phyloP scores from a whole-genome alignment of 2,329 filamentous ascomycete species.

The Bipolaris zeicola region DNA sequence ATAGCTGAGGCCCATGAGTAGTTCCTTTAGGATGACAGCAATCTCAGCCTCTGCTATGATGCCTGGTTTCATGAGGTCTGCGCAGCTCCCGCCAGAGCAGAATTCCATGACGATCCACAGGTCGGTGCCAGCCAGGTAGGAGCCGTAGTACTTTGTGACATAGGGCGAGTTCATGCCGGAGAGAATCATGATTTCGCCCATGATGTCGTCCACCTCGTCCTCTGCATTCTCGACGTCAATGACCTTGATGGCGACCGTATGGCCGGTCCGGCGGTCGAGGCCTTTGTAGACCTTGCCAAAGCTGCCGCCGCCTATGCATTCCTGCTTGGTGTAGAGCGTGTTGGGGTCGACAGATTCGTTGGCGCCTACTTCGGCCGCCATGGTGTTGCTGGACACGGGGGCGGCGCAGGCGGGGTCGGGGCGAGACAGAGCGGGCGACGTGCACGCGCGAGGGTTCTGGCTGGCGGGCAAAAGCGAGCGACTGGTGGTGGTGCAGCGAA shows the following conservation, averaged over 20 bases:
- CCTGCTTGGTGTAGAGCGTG: slow-evolving; percentile 82
- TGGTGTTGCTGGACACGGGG: slow-evolving; percentile 11
- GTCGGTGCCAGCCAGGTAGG: slow-evolving; percentile 93
- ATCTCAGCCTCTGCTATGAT: slow-evolving; percentile 94
- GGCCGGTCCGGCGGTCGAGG: slow-evolving; percentile 89
- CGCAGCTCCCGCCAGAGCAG: slow-evolving; percentile 94
- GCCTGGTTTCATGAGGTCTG: slow-evolving; percentile 93
- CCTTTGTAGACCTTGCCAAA: slow-evolving; percentile 99
- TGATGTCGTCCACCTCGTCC: slow-evolving; percentile 99
- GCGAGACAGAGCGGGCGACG: neutral
- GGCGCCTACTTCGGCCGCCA: slow-evolving; percentile 40
- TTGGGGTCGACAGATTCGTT: slow-evolving; percentile 77
- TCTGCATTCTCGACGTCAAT: slow-evolving; percentile 99
- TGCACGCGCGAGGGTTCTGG: slow-evolving; percentile 2
- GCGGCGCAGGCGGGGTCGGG: neutral
- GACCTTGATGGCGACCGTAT: slow-evolving; percentile 96
- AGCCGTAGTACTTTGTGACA: slow-evolving; percentile 97
- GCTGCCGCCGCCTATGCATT: slow-evolving; percentile 83
- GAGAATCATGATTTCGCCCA: slow-evolving; percentile 96
- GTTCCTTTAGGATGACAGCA: slow-evolving; percentile 88
- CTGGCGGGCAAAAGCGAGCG: slow-evolving; percentile 2
- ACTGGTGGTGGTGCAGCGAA: slow-evolving; percentile 2
- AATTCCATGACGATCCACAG: slow-evolving; percentile 99
- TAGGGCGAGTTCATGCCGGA: slow-evolving; percentile 95
- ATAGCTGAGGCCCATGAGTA: slow-evolving; percentile 89